phyloP scores from a whole-genome alignment of 257 asterid species.

The Petunia axillaris region DNA sequence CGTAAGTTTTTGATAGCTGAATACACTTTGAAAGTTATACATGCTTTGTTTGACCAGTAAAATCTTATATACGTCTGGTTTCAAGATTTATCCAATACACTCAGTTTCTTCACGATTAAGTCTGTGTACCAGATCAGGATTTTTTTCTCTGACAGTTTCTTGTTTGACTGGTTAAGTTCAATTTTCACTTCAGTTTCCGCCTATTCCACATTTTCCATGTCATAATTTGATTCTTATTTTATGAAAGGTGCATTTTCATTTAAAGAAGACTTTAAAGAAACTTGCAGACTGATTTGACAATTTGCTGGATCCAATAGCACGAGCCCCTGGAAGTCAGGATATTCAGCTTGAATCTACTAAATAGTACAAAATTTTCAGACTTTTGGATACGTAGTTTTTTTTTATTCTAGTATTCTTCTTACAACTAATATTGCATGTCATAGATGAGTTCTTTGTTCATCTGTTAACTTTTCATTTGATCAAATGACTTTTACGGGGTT shows the following conservation, averaged over 20 bases:
- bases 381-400: neutral
- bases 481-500: neutral
- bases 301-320: neutral
- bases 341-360: conserved; percentile 5
- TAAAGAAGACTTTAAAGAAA: neutral
- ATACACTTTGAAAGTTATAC: neutral
- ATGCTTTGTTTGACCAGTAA: neutral
- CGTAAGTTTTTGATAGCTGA: neutral
- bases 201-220: neutral
- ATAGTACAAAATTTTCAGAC: neutral
- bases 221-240: neutral
- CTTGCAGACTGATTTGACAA: neutral
- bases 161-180: neutral
- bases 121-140: neutral
- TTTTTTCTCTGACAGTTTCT: neutral
- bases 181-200: neutral
- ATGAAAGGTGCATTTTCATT: neutral
- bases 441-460: neutral
- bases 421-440: too few relatives aligned
- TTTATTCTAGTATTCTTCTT: too few relatives aligned
- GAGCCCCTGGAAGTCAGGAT: neutral
- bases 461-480: conserved; percentile 9
- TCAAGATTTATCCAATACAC: neutral
- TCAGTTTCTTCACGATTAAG: neutral
- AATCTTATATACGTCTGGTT: neutral